Conservation (phyloP, 768 basidiomycete genomes). For the Amanita exitialis region DNA sequence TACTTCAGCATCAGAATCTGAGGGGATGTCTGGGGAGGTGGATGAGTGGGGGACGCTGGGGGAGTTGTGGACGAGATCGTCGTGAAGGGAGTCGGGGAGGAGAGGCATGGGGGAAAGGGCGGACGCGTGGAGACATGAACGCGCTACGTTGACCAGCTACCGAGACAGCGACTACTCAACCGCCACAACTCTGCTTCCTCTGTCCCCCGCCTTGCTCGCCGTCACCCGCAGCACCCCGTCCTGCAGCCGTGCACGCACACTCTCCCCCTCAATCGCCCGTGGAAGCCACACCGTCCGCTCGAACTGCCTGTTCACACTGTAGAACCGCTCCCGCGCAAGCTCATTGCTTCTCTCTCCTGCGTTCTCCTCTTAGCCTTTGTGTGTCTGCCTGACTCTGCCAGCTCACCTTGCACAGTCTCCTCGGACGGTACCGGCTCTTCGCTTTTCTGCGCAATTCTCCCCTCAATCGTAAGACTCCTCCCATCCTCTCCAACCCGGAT, state of each 20-base stretch:
- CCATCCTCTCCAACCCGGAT: conserved; percentile 64
- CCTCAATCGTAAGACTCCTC: conserved; percentile 63
- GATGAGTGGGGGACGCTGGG: conserved; percentile 9
- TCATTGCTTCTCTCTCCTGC: conserved; percentile 26
- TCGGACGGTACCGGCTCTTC: conserved; percentile 11
- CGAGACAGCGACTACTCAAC: conserved; percentile 17
- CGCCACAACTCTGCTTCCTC: conserved; percentile 38
- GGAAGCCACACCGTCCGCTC: conserved; percentile 68
- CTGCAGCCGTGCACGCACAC: conserved; percentile 20
- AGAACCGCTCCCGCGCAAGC: conserved; percentile 51
- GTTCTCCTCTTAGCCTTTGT: background rate
- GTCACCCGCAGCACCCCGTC: too few species aligned
- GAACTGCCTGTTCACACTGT: conserved; percentile 45
- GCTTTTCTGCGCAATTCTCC: conserved; percentile 31
- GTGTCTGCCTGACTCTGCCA: conserved; percentile 13
- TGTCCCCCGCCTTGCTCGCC: conserved; percentile 32
- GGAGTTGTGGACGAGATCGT: background rate
- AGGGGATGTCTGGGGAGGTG: conserved; percentile 20
- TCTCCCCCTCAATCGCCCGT: conserved; percentile 43
- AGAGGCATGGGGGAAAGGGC: background rate
- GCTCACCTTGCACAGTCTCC: conserved; percentile 12
- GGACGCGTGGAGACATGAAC: background rate
- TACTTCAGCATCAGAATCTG: conserved; percentile 50
- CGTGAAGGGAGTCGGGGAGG: background rate
- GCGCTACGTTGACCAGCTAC: background rate